phyloP scores from a whole-genome alignment of 352 stramenopile genomes.

The Pythium periplocum region DNA sequence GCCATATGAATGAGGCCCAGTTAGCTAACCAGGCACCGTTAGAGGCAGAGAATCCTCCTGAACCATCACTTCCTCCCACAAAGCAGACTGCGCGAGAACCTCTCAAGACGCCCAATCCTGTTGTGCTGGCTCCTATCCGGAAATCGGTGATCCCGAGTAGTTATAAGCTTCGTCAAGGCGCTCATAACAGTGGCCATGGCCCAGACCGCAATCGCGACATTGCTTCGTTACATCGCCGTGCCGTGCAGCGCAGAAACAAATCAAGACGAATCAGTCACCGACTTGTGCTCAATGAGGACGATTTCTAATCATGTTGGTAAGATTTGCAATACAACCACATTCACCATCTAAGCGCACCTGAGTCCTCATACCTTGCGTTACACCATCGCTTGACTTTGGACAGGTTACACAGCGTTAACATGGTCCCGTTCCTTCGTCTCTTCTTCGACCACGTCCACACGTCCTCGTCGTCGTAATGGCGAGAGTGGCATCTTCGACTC shows the following conservation, averaged over 20 bases:
- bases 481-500: conserved; percentile 26
- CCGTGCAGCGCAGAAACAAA: conserved; percentile 49
- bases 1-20: no score
- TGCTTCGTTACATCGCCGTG: conserved; percentile 43
- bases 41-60: no score
- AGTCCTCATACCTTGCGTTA: no score
- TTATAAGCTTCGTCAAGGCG: no score
- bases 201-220: conserved; percentile 64
- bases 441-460: conserved; percentile 16
- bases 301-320: conserved; percentile 9
- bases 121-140: conserved; percentile 6
- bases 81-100: no score
- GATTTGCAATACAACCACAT: no score
- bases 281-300: conserved; percentile 26
- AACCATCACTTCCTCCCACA: no score
- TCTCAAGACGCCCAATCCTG: no score
- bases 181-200: no score
- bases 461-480: conserved; percentile 29
- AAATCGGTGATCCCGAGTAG: neutral
- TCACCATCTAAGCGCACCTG: no score
- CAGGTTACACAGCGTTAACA: conserved; percentile 24
- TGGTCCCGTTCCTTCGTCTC: conserved; percentile 11
- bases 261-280: conserved; percentile 24
- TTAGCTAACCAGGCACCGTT: no score
- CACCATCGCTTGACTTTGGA: neutral